Evolutionary conservation across 768 basidiomycete genomes (phyloP), one percentile per base, ranked within the genome.

Genomic region (Boletus speciosus): DNA sequence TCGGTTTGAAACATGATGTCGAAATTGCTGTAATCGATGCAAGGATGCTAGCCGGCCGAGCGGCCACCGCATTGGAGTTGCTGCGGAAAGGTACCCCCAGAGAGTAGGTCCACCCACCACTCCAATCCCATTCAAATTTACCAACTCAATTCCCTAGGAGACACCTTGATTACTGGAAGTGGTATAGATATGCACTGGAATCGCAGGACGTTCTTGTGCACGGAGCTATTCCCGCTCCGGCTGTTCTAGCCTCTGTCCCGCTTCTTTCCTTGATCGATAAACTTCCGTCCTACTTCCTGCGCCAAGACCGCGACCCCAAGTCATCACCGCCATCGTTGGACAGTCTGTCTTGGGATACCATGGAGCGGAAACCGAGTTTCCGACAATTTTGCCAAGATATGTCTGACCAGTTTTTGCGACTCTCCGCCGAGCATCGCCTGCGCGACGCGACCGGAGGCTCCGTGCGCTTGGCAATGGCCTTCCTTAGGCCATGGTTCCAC

Each of bases 11-110:
- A 67, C 86, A 88, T 56, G 82, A 87, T 52, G 73, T 91, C 29
- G 80, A 90, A 66, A 88, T 91, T 57, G 88, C 89, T 14, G 74
- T 91, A 52, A 90, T 91, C 63, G 88, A 90, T 72, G 81, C 86
- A 3, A 72, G 71, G 44, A 78, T 81, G 48, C 69, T 91, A 31
- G 70, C 76, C 14, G 78, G 76, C 36, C 75, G 79, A 57, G 81
- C 84, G 29, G 77, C 81, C 9, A 89, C 88, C 14, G 85, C 84
- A 27, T 72, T 86, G 40, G 81, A 88, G 61, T 70, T 90, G 40
- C 66, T 90, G 49, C 70, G 79, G 59, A 77, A 80, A 60, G 74
- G 76, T 25, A 62, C 71, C 34, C 73, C 79, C 3, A 74, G 76
- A 59, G 79, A 86, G 88, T 89, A 69, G 68, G 85, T 54, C 23